Conservation (phyloP, 805 yeast genomes). For the Komagataella pastoris region DNA sequence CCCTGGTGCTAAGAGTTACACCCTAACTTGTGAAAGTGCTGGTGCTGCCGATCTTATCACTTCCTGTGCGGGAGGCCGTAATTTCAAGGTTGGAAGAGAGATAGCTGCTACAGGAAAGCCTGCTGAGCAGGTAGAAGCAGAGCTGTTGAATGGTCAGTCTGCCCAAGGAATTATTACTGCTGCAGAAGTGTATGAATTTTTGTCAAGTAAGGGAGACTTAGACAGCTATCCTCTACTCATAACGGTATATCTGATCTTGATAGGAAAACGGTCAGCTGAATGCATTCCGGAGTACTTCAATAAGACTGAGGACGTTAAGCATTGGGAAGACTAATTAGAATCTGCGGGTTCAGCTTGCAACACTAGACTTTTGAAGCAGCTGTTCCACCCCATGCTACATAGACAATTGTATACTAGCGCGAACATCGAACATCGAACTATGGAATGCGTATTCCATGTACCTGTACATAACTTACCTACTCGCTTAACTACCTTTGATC, state of each 20-base stretch:
- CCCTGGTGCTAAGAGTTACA: constrained; percentile 58
- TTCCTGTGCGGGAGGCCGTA: constrained; percentile 96
- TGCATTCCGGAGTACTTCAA: not conserved
- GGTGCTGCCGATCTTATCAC: constrained; percentile 98
- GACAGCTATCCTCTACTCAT: constrained; percentile 73
- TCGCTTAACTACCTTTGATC: not conserved
- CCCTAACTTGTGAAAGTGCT: constrained; percentile 88
- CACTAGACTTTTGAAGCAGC: not conserved
- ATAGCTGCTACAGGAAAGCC: constrained; percentile 71
- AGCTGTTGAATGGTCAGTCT: constrained; percentile 84
- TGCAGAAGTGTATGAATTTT: constrained; percentile 81
- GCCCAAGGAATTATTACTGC: constrained; percentile 93
- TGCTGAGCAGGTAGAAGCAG: constrained; percentile 76
- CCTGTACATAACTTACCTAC: not conserved
- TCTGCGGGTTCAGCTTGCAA: not conserved
- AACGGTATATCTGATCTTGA: constrained; percentile 74
- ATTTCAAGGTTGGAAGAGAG: constrained; percentile 78
- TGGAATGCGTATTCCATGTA: not conserved
- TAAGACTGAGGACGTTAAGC: not conserved
- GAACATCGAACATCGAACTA: not conserved
- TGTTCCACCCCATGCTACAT: too few species aligned
- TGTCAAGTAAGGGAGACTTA: constrained; percentile 34
- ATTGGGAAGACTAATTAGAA: not conserved
- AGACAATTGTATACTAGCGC: not conserved
- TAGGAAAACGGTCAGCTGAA: constrained; percentile 29